Base-by-base conservation (phyloP, 352 stramenopile species). In the Globisporangium yorkense region DNA sequence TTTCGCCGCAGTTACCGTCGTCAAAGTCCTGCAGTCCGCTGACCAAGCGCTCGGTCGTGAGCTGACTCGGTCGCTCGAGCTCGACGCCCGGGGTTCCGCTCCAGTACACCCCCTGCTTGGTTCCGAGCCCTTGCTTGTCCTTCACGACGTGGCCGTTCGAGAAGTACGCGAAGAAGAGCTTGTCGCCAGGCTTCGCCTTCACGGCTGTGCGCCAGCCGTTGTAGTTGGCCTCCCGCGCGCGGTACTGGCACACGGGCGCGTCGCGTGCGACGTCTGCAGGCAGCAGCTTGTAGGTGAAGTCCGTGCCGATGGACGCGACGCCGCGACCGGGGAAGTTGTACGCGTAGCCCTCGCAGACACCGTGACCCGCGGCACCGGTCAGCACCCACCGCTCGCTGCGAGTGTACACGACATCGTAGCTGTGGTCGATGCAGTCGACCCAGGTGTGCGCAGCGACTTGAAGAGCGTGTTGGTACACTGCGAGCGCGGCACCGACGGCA, bases 21-120 rank as follows among this genome's bases (percentile, higher is more conserved):
- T 89, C 77, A 56, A 85, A 87, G 61, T 88, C 74, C 49, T 88
- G 75, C 2, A 87, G 63, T 49, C 79, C 58, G n/a, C 73, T 75
- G 51, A 87, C 77, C 46, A 89, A 69, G 50, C 87, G 75, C 55
- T 74, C 40, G 80, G 57, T 75, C 70, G 20, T 66, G 21, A 89
- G 64, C 47, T 84, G 68, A 12, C 66, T 83, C 21, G 77, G 83
- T 40, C 57, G 72, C 24, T 57, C 49, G 13, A 89, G 71, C 39
- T 52, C 77, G 27, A 68, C 76, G 9, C 45, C 68, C 0, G 70
- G 59, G 13, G 67, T 21, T 40, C 71, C 71, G 4, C 74, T 86
- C 79, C 76, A 89, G 63, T 87, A 89, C 4, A 84, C 51, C 21
- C 79, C 79, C 49, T 87, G 86, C 44, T 65, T 76, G 8, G 79